Evolutionary conservation across 805 yeast species (phyloP), one percentile per base, ranked within the genome.

Genomic region (Blastobotrys robertii): DNA sequence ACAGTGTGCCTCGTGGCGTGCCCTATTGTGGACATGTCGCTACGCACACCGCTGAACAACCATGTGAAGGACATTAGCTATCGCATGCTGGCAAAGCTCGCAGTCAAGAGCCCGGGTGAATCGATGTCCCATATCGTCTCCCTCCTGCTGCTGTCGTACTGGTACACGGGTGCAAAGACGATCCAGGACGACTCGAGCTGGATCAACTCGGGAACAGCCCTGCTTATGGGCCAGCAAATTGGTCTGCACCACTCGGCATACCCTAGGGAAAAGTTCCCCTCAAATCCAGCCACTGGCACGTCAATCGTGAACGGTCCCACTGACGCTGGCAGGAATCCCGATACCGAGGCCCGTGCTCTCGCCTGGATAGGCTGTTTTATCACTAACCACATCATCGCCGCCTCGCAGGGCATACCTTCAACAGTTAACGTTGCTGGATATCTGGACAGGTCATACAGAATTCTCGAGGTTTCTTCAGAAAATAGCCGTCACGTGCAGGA

Each of bases 1-100:
- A 31, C 46, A 7, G 35, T 46, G 28, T 39, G 43, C 25, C 30
- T 33, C 10, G 41, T 33, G 8, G 43, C 45, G 7, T 28, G 44
- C 12, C 33, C 39, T 1, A 9, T 39, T 3, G 30, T 25, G 3
- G 22, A 42, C 10, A 12, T 7, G n/a, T 15, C 34, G 9, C 41
- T 45, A 3, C 40, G 37, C 15, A 30, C n/a, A 15, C 14, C 16
- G 3, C 28, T 46, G n/a, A 16, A 15, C 15, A 25, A 25, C 8
- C 46, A 46, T 19, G 34, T 42, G 8, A 22, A 41, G 12, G n/a
- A 12, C 25, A 12, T 35, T 10, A 34, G 19, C 19, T 29, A 12
- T n/a, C 35, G 28, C 32, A 9, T 29, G 31, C 37, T 16, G 15
- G 32, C 30, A 12, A 8, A 14, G n/a, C 12, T 12, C 10, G n/a